phyloP scores from a whole-genome alignment of 306 rosid genomes.

The Rosa lucieae region DNA sequence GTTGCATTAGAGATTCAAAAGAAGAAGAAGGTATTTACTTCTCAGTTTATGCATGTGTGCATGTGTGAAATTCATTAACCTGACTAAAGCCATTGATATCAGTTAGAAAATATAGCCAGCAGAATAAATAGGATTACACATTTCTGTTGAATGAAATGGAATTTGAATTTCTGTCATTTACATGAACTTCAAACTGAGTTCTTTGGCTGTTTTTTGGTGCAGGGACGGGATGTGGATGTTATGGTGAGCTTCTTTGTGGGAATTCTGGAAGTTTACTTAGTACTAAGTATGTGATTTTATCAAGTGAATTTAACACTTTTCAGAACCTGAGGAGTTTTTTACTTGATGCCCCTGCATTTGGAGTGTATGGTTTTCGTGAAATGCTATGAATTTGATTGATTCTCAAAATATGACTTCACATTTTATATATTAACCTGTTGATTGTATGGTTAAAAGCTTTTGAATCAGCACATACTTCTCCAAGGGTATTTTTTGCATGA shows the following conservation, averaged over 20 bases:
- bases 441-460: background rate
- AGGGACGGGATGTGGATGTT: slow-evolving; percentile 94
- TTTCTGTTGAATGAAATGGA: background rate
- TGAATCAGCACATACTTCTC: background rate
- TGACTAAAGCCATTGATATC: slow-evolving; percentile 4
- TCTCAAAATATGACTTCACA: background rate
- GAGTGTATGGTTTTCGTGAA: background rate
- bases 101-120: slow-evolving; percentile 3
- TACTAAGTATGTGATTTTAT: background rate
- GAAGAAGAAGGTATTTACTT: slow-evolving; percentile 77
- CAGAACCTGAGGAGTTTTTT: background rate
- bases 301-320: background rate
- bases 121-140: background rate
- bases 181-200: background rate
- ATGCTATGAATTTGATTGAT: background rate
- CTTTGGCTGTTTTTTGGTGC: slow-evolving; percentile 37
- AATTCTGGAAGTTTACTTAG: slow-evolving; percentile 32
- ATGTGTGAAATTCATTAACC: background rate
- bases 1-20: slow-evolving; percentile 81
- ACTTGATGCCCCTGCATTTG: background rate
- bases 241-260: slow-evolving; percentile 58
- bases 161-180: background rate
- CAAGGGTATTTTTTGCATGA: background rate
- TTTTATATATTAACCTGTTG: background rate
- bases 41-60: background rate